phyloP scores from a whole-genome alignment of 768 basidiomycete species.

The Hypholoma sublateritium region DNA sequence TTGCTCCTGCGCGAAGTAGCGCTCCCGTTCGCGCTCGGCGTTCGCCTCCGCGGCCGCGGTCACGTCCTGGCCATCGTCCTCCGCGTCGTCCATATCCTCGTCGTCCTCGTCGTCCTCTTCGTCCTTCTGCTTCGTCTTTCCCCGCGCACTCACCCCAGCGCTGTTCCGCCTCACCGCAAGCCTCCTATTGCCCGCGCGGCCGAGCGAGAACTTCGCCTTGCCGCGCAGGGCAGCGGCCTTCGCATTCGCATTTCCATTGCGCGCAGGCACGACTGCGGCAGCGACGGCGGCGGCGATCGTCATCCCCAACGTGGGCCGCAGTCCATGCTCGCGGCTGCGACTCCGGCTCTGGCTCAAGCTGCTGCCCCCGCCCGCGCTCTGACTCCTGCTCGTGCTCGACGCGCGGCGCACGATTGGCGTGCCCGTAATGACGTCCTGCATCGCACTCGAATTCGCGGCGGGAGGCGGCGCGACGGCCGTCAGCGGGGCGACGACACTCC shows the following conservation, averaged over 20 bases:
- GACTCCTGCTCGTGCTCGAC: no score
- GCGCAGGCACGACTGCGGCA: conserved; percentile 1
- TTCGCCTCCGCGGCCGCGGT: not conserved
- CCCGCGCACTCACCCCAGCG: conserved; percentile 1
- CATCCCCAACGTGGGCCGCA: conserved; percentile 9
- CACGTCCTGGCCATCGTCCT: not conserved
- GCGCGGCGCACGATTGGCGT: no score
- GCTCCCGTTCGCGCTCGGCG: not conserved
- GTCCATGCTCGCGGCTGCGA: conserved; percentile 13
- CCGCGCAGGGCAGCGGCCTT: not conserved
- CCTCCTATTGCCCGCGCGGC: not conserved
- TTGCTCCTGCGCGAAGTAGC: not conserved
- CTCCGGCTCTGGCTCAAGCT: conserved; percentile 13
- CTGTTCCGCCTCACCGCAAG: conserved; percentile 9
- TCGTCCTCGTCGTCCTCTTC: conserved; percentile 1
- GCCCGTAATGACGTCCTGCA: conserved; percentile 1
- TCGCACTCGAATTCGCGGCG: conserved; percentile 2
- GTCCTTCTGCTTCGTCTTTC: not conserved
- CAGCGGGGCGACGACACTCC: not conserved
- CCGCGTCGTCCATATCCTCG: not conserved
- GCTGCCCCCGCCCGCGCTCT: not conserved
- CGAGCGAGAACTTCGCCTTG: conserved; percentile 5
- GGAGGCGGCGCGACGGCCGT: not conserved
- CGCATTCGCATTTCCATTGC: not conserved
- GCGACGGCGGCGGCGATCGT: not conserved